Evolutionary conservation across 2,329 filamentous ascomycete species (phyloP).

Genomic region (Microcera coccophila): DNA sequence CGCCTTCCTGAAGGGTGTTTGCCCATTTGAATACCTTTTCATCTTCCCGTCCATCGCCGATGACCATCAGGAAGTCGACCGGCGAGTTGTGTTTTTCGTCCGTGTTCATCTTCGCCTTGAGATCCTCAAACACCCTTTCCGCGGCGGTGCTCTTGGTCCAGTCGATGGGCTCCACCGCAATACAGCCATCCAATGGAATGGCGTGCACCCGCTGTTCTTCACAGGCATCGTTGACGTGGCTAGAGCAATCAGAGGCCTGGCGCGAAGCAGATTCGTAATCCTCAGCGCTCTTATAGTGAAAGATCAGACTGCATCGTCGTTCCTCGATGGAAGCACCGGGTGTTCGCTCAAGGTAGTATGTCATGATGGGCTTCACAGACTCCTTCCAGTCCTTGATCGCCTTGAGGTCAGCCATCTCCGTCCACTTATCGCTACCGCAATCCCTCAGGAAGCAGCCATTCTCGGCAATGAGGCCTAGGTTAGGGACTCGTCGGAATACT

Average conservation of each 20-base stretch:
- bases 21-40: constrained; percentile 95
- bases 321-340: constrained; percentile 86
- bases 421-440: constrained; percentile 66
- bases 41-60: constrained; percentile 88
- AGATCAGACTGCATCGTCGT: constrained; percentile 85
- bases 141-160: constrained; percentile 87
- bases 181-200: constrained; percentile 71
- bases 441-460: constrained; percentile 88
- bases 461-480: constrained; percentile 86
- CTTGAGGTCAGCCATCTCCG: constrained; percentile 67
- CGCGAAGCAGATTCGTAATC: constrained; percentile 71
- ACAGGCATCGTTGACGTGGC: constrained; percentile 92
- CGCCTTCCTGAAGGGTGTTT: constrained; percentile 63
- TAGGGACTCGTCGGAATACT: constrained; percentile 77
- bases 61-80: constrained; percentile 83
- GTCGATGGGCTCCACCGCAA: constrained; percentile 79
- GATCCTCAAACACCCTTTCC: constrained; percentile 63
- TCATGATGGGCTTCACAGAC: constrained; percentile 75
- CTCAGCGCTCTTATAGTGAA: constrained; percentile 81
- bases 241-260: constrained; percentile 84
- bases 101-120: constrained; percentile 39
- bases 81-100: constrained; percentile 33
- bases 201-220: constrained; percentile 80
- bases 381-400: constrained; percentile 76
- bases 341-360: constrained; percentile 85